Evolutionary conservation across 2,329 filamentous ascomycete species (phyloP).

Genomic region (Alternaria sp.): DNA sequence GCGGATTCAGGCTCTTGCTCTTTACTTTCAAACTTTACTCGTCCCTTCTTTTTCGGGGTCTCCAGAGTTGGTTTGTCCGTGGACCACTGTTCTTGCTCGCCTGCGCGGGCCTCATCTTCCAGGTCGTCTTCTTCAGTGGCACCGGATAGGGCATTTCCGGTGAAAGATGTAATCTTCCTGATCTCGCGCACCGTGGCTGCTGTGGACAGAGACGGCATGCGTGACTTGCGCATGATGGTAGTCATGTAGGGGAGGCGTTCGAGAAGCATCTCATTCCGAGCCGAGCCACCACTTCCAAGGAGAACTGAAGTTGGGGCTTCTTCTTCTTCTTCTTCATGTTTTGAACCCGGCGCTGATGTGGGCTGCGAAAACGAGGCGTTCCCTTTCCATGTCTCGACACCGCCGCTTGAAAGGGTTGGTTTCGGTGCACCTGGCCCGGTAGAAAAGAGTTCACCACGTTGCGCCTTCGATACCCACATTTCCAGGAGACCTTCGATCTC

Average conservation of each 20-base stretch:
- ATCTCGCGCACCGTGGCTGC: conserved; percentile 62
- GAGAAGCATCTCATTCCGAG: conserved; percentile 77
- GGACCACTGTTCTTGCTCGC: conserved; percentile 53
- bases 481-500: conserved; percentile 80
- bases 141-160: conserved; percentile 29
- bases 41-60: conserved; percentile 35
- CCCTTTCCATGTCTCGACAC: conserved; percentile 52
- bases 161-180: conserved; percentile 73
- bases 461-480: conserved; percentile 69
- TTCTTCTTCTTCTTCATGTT: conserved; percentile 27
- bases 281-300: conserved; percentile 68
- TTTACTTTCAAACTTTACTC: conserved; percentile 34
- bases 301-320: conserved; percentile 46
- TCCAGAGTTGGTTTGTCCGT: conserved; percentile 53
- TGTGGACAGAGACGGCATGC: conserved; percentile 37
- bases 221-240: conserved; percentile 61
- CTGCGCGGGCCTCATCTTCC: conserved; percentile 40
- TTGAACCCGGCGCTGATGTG: conserved; percentile 16
- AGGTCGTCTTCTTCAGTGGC: conserved; percentile 47
- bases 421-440: conserved; percentile 39
- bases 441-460: conserved; percentile 51
- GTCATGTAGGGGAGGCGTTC: conserved; percentile 88
- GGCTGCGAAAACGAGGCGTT: conserved; percentile 29
- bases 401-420: conserved; percentile 41
- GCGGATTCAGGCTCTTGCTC: conserved; percentile 33